These are phyloP conservation scores for Talaromyces sp. DNA, from an alignment of 2,329 filamentous ascomycete species.

Conservation along the genomic window DNA sequence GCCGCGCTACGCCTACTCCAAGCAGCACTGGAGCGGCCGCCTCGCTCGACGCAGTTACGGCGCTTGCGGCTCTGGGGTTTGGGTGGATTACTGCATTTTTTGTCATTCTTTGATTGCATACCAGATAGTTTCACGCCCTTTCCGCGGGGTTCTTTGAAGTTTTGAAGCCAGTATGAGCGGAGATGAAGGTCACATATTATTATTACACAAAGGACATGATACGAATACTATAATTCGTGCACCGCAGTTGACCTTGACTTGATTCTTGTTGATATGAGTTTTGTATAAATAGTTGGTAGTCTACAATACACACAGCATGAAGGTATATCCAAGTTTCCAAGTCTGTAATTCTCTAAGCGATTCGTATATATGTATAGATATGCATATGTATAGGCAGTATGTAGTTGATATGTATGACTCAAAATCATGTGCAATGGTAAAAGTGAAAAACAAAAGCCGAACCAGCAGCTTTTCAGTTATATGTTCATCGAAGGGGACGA, in stretches of 20 bases:
- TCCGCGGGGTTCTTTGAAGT: neutral
- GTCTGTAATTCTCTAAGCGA: neutral
- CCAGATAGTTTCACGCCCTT: neutral
- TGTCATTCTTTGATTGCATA: neutral
- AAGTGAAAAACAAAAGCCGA: neutral
- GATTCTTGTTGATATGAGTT: neutral
- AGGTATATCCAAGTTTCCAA: neutral
- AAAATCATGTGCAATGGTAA: neutral
- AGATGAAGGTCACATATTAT: neutral
- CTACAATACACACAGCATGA: neutral
- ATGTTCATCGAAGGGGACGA: neutral
- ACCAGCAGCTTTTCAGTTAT: neutral
- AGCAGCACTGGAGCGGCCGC: neutral
- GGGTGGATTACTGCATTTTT: constrained; percentile 1
- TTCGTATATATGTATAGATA: neutral
- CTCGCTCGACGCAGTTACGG: neutral
- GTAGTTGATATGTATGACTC: neutral
- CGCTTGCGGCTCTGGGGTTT: neutral
- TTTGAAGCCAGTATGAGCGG: neutral
- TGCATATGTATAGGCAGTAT: neutral
- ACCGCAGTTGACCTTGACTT: neutral
- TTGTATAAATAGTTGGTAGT: neutral
- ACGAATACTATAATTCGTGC: neutral
- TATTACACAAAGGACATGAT: neutral
- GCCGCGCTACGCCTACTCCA: neutral